These are phyloP conservation scores for Diaporthe australafricana DNA, from an alignment of 2,329 filamentous ascomycete species.

Conservation along the genomic window DNA sequence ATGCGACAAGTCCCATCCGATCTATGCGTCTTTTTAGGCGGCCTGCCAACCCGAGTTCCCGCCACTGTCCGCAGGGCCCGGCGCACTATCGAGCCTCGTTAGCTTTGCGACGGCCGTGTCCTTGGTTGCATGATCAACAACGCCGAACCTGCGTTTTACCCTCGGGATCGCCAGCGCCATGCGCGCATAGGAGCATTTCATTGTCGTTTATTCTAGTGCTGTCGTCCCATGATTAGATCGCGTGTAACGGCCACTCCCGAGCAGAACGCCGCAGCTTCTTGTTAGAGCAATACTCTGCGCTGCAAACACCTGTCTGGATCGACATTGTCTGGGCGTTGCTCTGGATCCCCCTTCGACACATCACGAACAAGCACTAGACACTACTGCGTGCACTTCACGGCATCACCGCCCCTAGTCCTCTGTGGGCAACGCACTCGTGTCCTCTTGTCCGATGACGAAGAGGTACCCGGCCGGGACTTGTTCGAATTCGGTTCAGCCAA, in stretches of 20 bases:
- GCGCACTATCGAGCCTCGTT: neutral
- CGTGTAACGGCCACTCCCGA: constrained; percentile 18
- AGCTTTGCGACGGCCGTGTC: constrained; percentile 2
- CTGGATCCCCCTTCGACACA: constrained; percentile 16
- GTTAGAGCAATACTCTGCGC: neutral
- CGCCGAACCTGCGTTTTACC: neutral
- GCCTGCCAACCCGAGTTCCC: constrained; percentile 24
- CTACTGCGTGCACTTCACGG: constrained; percentile 21
- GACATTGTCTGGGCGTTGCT: neutral
- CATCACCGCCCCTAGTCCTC: constrained; percentile 23
- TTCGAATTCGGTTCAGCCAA: neutral
- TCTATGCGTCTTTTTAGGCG: constrained; percentile 8
- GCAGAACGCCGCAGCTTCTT: neutral
- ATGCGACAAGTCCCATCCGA: constrained; percentile 18
- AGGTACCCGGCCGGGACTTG: neutral
- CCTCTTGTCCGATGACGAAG: constrained; percentile 14
- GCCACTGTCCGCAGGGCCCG: constrained; percentile 10
- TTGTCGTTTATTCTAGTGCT: neutral
- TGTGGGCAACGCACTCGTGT: constrained; percentile 1
- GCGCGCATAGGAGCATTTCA: neutral
- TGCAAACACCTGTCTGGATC: neutral
- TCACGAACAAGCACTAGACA: constrained; percentile 9
- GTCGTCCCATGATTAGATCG: neutral
- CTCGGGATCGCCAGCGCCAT: constrained; percentile 6
- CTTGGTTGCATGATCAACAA: constrained; percentile 27